phyloP scores from a whole-genome alignment of 1,284 basidiomycete species.

The Ceratobasidium theobromae region DNA sequence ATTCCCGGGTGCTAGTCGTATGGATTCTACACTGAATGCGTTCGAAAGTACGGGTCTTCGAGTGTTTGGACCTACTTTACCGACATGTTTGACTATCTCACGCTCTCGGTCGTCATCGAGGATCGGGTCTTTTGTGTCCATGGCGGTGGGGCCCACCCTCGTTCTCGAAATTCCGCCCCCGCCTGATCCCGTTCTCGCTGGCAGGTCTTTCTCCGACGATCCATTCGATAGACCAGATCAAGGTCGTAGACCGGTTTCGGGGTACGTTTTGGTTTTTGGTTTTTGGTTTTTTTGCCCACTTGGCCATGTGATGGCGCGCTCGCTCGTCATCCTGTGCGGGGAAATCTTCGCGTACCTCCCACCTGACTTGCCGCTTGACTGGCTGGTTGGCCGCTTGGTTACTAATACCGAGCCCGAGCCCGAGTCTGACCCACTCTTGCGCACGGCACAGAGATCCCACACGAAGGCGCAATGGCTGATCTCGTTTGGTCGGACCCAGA shows the following conservation, averaged over 20 bases:
- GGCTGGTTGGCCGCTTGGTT: not conserved
- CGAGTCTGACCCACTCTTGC: no score
- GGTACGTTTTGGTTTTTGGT: constrained; percentile 51
- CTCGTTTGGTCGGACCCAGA: constrained; percentile 99
- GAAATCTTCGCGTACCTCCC: no score
- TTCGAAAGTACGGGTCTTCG: constrained; percentile 94
- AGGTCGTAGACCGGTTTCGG: constrained; percentile 97
- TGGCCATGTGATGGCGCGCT: not conserved
- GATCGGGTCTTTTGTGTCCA: constrained; percentile 99
- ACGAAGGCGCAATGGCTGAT: constrained; percentile 99
- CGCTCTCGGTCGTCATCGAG: constrained; percentile 96
- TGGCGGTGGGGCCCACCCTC: constrained; percentile 66
- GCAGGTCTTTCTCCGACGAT: constrained; percentile 93
- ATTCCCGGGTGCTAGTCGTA: no score
- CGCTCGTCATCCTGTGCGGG: not conserved
- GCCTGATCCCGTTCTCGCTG: constrained; percentile 22
- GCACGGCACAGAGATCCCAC: constrained; percentile 92
- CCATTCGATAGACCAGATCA: constrained; percentile 99
- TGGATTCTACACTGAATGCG: constrained; percentile 98
- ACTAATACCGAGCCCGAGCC: not conserved
- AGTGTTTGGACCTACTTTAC: constrained; percentile 99
- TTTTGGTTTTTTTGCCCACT: not conserved
- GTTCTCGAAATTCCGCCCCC: constrained; percentile 22
- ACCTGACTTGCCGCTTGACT: no score
- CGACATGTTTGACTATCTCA: constrained; percentile 99